A percentile compares a stretch with the other conserved stretches of the same genome.
Evolutionary conservation across 805 yeast genomes (phyloP).

Genomic region (Hanseniaspora lachancei): DNA sequence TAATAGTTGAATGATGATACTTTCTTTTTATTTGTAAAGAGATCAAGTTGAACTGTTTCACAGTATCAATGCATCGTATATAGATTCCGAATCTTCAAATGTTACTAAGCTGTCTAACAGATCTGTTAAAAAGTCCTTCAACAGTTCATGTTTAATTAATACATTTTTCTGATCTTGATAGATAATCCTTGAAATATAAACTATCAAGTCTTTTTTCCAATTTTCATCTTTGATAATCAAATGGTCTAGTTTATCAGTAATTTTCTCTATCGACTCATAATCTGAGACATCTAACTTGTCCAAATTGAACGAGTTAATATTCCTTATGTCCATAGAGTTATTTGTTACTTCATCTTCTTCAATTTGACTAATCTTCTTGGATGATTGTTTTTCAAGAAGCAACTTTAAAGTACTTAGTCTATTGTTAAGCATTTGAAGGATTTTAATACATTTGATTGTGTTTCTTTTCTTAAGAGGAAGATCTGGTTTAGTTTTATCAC

Average conservation of each 20-base stretch:
- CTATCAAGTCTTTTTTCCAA: constrained; percentile 12
- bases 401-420: neutral
- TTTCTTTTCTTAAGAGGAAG: constrained; percentile 1
- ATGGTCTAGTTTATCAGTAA: neutral
- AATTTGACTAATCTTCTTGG: neutral
- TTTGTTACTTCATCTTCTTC: neutral
- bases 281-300: neutral
- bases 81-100: constrained; percentile 11
- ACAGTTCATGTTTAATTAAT: constrained; percentile 1
- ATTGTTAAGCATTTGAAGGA: constrained; percentile 4
- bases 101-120: constrained; percentile 8
- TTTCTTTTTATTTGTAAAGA: neutral
- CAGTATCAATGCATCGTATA: constrained; percentile 9
- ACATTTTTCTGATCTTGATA: constrained; percentile 10
- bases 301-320: neutral
- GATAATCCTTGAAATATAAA: constrained; percentile 6
- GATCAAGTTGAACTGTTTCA: neutral
- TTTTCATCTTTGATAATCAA: constrained; percentile 9
- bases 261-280: neutral
- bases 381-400: neutral
- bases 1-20: too few relatives aligned
- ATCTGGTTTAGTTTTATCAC: neutral
- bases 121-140: constrained; percentile 8
- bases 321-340: neutral
- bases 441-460: constrained; percentile 1